Evolutionary conservation across 495 filamentous ascomycete species (phyloP), one percentile per base, ranked within the genome.

Genomic region (Penicillium ucsense): DNA sequence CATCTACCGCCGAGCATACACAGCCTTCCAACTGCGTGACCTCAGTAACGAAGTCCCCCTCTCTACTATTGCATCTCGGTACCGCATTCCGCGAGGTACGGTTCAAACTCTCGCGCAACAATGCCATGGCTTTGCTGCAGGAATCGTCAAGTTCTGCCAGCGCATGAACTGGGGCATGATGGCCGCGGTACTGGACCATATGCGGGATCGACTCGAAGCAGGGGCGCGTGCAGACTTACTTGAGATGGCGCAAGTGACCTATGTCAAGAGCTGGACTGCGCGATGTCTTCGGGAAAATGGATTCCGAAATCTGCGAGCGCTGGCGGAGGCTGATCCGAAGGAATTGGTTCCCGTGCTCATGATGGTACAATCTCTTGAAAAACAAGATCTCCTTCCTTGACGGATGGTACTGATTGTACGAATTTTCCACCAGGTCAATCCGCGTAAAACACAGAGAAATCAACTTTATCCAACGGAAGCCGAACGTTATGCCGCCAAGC

Each of bases 31-130:
- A 57, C 78, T 92, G 34, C 82, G 87, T 12, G 85, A 90, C 55
- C 65, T 92, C 32, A 88, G 86, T 63, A 90, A 89, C 55, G 87
- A 90, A 49, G 70, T 79, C 27, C 87, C 87, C 2, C 72, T 90
- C 5, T 77, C 85, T 45, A 59, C 69, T 2, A 84, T 92, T 33
- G 80, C 86, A 1, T 63, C 62, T 11, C 85, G 86, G 50, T 90
- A 87, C 56, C 76, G 77, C 12, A 78, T 79, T 43, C 79, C 82
- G 6, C 77, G 85, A 31, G 87, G 87, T 0, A 64, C 75, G 30
- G 79, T 90, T 4, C 87, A 92, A 55, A 84, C 72, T 20, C 69
- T 90, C 8, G 78, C 84, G 0, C 83, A 85, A 48, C 84, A 82
- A 9, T 89, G 86, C 47, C 77, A 86, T 46, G 87, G 87, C 0